Percentiles rank a stretch among this genome's conserved stretches.
Evolutionary conservation across 192 early-diverging fungal species (phyloP).

Genomic region (Lobosporangium transversale): DNA sequence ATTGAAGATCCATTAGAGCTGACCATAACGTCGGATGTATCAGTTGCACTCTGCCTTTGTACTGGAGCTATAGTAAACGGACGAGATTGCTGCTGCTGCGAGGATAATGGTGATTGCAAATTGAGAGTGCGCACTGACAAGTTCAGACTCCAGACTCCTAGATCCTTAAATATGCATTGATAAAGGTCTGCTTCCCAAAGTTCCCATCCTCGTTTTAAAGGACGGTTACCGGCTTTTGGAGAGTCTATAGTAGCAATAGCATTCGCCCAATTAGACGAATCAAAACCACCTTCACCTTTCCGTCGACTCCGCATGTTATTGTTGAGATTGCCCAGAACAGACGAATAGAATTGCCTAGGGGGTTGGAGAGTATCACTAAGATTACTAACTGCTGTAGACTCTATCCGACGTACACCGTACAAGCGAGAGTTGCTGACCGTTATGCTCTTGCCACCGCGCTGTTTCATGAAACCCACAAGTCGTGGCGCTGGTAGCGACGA

Average conservation of each 20-base stretch:
- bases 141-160: conserved; percentile 45
- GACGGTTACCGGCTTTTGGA: not conserved
- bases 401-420: conserved; percentile 36
- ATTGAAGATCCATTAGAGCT: conserved; percentile 38
- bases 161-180: conserved; percentile 47
- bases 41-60: too few relatives aligned
- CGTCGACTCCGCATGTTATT: conserved; percentile 11
- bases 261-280: too few relatives aligned
- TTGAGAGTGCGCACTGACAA: conserved; percentile 33
- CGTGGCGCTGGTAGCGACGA: conserved; percentile 43
- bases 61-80: too few relatives aligned
- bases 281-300: conserved; percentile 18
- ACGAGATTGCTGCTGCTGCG: too few relatives aligned
- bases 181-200: conserved; percentile 51
- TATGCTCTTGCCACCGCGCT: conserved; percentile 41
- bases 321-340: conserved; percentile 4
- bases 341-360: conserved; percentile 21
- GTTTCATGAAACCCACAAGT: conserved; percentile 46
- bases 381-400: conserved; percentile 1
- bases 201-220: conserved; percentile 43
- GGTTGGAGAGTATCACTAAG: not conserved
- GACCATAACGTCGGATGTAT: conserved; percentile 7
- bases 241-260: too few relatives aligned
- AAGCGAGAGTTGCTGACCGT: conserved; percentile 33
- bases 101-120: conserved; percentile 10